phyloP scores from a whole-genome alignment of 495 filamentous ascomycete species.

The Cercophora scortea region DNA sequence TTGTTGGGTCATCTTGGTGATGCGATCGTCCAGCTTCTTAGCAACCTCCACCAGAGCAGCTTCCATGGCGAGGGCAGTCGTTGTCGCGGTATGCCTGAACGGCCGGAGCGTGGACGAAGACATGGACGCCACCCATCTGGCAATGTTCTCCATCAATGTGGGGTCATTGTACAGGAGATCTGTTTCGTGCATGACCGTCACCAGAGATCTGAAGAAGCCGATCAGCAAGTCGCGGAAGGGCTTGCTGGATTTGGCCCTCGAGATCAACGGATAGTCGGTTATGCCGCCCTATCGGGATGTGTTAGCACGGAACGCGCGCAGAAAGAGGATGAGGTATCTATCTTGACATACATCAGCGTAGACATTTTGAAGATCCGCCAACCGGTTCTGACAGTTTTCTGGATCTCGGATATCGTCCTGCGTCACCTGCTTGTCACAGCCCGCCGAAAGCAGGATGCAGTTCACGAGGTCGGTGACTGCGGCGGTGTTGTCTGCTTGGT shows the following conservation, averaged over 20 bases:
- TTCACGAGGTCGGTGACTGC: constrained; percentile 82
- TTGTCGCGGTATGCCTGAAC: constrained; percentile 86
- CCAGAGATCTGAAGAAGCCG: constrained; percentile 67
- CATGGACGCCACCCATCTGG: constrained; percentile 79
- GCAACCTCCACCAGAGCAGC: constrained; percentile 61
- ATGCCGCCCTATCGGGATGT: constrained; percentile 51
- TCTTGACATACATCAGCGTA: constrained; percentile 54
- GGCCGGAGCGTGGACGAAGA: constrained; percentile 75
- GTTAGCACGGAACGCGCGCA: constrained; percentile 15
- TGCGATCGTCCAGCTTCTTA: constrained; percentile 55
- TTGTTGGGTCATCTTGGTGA: constrained; percentile 74
- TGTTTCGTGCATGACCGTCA: constrained; percentile 65
- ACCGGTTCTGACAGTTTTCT: constrained; percentile 61
- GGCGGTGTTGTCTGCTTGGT: constrained; percentile 54
- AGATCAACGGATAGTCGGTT: constrained; percentile 88
- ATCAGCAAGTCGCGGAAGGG: constrained; percentile 69
- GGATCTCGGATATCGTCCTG: constrained; percentile 76
- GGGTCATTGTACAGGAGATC: constrained; percentile 67
- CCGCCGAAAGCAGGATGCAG: constrained; percentile 75
- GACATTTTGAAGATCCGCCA: constrained; percentile 73
- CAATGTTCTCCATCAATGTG: constrained; percentile 72
- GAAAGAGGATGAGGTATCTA: neutral
- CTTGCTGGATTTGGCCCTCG: constrained; percentile 60
- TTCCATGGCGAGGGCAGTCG: constrained; percentile 67
- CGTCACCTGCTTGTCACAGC: constrained; percentile 66